These are phyloP conservation scores for Rhizopus delemar DNA, from an alignment of 371 early-diverging fungal genomes.

Conservation along the genomic window DNA sequence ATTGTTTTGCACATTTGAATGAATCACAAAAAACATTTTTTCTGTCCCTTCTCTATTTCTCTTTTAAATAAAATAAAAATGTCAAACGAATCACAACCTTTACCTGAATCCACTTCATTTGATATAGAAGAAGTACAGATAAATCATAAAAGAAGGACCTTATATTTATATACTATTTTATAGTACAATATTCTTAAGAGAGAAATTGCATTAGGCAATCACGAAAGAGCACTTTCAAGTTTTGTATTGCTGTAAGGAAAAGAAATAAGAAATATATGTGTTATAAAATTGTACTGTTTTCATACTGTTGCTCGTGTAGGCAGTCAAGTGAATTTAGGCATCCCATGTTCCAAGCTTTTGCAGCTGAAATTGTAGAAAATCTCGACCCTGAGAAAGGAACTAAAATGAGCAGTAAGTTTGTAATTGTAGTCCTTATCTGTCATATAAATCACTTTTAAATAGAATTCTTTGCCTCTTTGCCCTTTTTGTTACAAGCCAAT, in stretches of 20 bases:
- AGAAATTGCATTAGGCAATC: constrained; percentile 19
- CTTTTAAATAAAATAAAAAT: no score
- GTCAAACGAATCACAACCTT: no score
- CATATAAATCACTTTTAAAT: not conserved
- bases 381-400: constrained; percentile 46
- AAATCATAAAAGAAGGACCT: no score
- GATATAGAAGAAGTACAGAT: no score
- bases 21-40: no score
- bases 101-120: no score
- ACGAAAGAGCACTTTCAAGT: constrained; percentile 27
- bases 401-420: constrained; percentile 35
- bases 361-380: constrained; percentile 38
- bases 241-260: constrained; percentile 27
- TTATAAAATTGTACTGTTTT: no score
- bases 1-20: no score
- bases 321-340: constrained; percentile 41
- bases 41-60: no score
- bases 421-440: not conserved
- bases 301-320: constrained; percentile 9
- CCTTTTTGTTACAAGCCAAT: constrained; percentile 44
- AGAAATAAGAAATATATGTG: not conserved
- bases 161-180: no score
- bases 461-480: constrained; percentile 49
- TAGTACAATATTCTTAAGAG: not conserved
- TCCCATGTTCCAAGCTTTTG: constrained; percentile 35